Percentiles rank a stretch among this genome's conserved stretches.
Conservation (phyloP, 2,329 filamentous ascomycete genomes). For the Beauveria sp. region DNA sequence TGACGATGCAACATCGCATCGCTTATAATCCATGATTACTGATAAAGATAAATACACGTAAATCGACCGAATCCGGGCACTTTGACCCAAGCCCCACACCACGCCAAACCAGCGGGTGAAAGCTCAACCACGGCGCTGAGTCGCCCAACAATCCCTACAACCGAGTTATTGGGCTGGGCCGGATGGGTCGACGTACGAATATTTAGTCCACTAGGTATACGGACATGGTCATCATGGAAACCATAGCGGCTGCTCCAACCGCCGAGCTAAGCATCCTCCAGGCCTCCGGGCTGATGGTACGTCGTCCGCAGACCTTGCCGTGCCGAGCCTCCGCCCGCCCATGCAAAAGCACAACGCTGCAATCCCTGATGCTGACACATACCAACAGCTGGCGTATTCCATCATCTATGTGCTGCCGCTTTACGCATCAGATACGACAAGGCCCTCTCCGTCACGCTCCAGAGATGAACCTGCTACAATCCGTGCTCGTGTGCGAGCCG, state of each 20-base stretch:
- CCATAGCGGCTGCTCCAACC: not conserved
- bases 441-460: slow-evolving; percentile 69
- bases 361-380: not conserved
- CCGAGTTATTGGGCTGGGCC: no score
- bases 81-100: not conserved
- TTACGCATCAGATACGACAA: slow-evolving; percentile 72
- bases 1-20: not conserved
- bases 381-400: slow-evolving; percentile 65
- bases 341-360: not conserved
- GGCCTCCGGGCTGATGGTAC: slow-evolving; percentile 24
- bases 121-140: not conserved
- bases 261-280: slow-evolving; percentile 15
- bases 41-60: no score
- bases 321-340: not conserved
- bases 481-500: slow-evolving; percentile 72
- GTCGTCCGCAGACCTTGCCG: not conserved
- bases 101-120: not conserved
- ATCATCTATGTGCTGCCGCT: slow-evolving; percentile 84
- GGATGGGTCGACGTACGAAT: no score
- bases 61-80: not conserved
- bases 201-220: no score
- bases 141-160: no score
- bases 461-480: slow-evolving; percentile 88
- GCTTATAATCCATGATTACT: not conserved
- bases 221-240: not conserved